phyloP scores from a whole-genome alignment of 1,284 basidiomycete genomes.

The Melampsora larici-populina region DNA sequence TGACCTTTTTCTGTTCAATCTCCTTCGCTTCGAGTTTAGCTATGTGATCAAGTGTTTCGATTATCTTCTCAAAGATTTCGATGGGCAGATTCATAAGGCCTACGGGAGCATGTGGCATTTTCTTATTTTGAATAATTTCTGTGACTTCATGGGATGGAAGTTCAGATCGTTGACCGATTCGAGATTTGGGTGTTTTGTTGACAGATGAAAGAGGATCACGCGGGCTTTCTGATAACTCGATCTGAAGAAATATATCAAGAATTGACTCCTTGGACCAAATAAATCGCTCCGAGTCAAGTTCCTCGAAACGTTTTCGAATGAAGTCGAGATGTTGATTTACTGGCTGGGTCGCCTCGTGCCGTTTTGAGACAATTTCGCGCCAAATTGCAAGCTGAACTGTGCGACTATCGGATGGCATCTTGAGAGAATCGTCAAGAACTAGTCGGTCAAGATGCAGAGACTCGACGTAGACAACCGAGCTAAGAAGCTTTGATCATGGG shows the following conservation, averaged over 20 bases:
- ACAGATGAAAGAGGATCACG: not conserved
- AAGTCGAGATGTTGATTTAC: not conserved
- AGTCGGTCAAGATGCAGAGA: not conserved
- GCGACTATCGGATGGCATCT: not conserved
- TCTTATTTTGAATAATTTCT: not conserved
- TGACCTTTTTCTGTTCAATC: too few species aligned
- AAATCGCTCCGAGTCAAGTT: not conserved
- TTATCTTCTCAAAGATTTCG: not conserved
- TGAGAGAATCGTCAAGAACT: not conserved
- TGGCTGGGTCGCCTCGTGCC: not conserved
- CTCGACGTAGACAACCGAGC: too few species aligned
- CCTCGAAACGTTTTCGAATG: not conserved
- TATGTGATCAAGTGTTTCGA: not conserved
- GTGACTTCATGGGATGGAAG: not conserved
- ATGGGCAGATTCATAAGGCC: not conserved
- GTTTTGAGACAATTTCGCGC: not conserved
- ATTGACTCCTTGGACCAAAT: not conserved
- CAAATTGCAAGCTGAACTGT: not conserved
- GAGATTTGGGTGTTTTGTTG: not conserved
- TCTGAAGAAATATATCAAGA: not conserved
- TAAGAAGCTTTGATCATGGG: too few species aligned
- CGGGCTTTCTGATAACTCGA: not conserved
- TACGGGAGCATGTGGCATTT: not conserved
- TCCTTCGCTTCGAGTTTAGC: not conserved
- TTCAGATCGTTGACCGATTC: too few species aligned